Conservation (phyloP, 331 rosid genomes). For the Cydonia oblonga region DNA sequence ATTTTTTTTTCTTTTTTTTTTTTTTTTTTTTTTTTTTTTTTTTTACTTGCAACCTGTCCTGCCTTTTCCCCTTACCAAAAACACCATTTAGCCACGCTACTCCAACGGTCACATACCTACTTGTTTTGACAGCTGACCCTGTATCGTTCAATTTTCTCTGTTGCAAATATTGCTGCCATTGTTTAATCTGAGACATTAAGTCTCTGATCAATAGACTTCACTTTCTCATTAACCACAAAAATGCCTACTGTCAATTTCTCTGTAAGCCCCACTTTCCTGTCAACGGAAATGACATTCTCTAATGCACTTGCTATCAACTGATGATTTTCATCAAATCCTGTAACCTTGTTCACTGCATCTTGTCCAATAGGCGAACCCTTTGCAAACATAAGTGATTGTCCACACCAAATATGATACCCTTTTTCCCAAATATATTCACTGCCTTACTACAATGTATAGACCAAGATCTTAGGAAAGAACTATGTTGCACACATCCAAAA, state of each 20-base stretch:
- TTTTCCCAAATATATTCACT: too few relatives aligned
- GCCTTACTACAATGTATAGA: too few relatives aligned
- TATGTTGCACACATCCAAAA: too few relatives aligned
- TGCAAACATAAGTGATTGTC: slow-evolving; percentile 61
- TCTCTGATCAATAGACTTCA: slow-evolving; percentile 71
- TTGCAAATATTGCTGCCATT: slow-evolving; percentile 81
- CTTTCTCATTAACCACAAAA: slow-evolving; percentile 80
- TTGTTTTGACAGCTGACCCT: slow-evolving; percentile 90
- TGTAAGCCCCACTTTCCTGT: slow-evolving; percentile 67
- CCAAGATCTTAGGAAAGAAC: too few relatives aligned
- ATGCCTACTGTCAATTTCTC: slow-evolving; percentile 77
- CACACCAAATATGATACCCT: too few relatives aligned
- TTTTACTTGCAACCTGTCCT: slow-evolving; percentile 35
- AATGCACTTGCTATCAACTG: slow-evolving; percentile 75
- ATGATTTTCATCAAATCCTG: slow-evolving; percentile 93
- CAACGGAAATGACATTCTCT: slow-evolving; percentile 70
- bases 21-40: too few relatives aligned
- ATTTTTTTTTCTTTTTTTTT: too few relatives aligned
- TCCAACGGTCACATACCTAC: slow-evolving; percentile 20
- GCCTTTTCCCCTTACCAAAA: slow-evolving; percentile 25
- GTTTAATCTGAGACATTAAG: slow-evolving; percentile 89
- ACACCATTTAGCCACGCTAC: neutral
- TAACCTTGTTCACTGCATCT: slow-evolving; percentile 81
- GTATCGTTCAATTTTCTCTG: slow-evolving; percentile 78
- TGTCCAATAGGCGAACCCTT: slow-evolving; percentile 78